These are phyloP conservation scores for Exophiala sideris DNA, from an alignment of 2,329 filamentous ascomycete genomes.

Conservation along the genomic window DNA sequence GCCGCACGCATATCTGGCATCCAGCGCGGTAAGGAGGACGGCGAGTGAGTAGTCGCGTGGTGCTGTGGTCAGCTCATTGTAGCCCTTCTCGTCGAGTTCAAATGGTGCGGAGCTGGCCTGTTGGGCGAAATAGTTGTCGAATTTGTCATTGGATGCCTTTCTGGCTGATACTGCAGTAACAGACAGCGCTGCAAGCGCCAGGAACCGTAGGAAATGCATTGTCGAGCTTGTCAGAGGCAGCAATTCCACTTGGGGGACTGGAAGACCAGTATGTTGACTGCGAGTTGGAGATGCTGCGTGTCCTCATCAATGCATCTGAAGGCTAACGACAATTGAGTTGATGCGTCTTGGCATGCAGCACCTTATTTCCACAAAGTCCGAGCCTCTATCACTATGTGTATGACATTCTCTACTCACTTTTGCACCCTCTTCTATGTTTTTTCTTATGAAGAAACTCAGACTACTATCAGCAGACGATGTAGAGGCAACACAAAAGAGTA, in stretches of 20 bases:
- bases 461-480: too few relatives aligned
- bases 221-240: constrained; percentile 33
- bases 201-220: constrained; percentile 66
- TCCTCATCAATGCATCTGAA: neutral
- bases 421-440: too few relatives aligned
- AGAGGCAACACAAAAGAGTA: too few relatives aligned
- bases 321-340: neutral
- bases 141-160: constrained; percentile 65
- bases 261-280: neutral
- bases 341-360: constrained; percentile 1
- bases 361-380: neutral
- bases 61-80: constrained; percentile 68
- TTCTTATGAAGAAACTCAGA: too few relatives aligned
- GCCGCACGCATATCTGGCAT: constrained; percentile 76
- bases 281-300: neutral
- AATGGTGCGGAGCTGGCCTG: constrained; percentile 63
- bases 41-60: constrained; percentile 82
- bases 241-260: constrained; percentile 14
- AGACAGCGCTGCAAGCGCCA: constrained; percentile 62
- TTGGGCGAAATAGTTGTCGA: constrained; percentile 67
- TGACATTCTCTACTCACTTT: too few relatives aligned
- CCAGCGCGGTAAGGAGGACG: constrained; percentile 82
- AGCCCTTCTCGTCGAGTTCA: constrained; percentile 73
- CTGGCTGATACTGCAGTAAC: constrained; percentile 55
- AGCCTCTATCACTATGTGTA: neutral